Base-by-base conservation (phyloP, 169 alveolate species). In the Eimeria zaria region DNA sequence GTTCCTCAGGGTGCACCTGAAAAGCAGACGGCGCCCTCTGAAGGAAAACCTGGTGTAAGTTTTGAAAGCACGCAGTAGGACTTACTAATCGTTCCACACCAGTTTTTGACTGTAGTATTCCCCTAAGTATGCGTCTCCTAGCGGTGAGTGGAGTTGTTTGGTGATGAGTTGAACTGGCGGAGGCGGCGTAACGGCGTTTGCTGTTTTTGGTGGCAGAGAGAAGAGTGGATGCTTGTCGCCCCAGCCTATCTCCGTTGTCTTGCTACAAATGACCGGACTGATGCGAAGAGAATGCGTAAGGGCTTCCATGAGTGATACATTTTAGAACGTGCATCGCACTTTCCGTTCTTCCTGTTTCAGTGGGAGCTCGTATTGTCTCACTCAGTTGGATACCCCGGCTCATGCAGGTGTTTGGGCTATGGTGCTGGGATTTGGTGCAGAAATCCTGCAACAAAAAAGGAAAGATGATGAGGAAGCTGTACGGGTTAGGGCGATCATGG, bases 181-280 rank as follows among this genome's bases (percentile, higher is more conserved):
- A 78, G 3, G n/a, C 24, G 60, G 39, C 14, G 2, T 16, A 33
- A 76, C 39, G 67, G 74, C 67, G 53, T 30, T 30, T 85, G 76
- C 81, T 85, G 51, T 39, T 24, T 62, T 6, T 18, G 18, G 46
- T 58, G 27, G 1, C 90, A 58, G 76, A 71, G 96, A 55, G 96
- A 93, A 74, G 96, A 80, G 41, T 93, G 96, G 96, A 93, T 93
- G 96, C 87, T 93, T 39, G 96, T 62, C 36, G 96, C 96, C 41
- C 96, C 96, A 33, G 93, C 96, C 85, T 93, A 93, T 41, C 89
- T 93, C 62, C 93, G 93, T 20, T 87, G 93, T 20, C 71, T 87
- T 58, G 83, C 93, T 7, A 18, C 93, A 55, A 39, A 87, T 9
- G 93, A 62, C 6, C 64, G 80, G 44, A 48, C 93, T 60, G 93